Conservation (phyloP, 2,329 filamentous ascomycete species). For the Diaporthe aspalathi region DNA sequence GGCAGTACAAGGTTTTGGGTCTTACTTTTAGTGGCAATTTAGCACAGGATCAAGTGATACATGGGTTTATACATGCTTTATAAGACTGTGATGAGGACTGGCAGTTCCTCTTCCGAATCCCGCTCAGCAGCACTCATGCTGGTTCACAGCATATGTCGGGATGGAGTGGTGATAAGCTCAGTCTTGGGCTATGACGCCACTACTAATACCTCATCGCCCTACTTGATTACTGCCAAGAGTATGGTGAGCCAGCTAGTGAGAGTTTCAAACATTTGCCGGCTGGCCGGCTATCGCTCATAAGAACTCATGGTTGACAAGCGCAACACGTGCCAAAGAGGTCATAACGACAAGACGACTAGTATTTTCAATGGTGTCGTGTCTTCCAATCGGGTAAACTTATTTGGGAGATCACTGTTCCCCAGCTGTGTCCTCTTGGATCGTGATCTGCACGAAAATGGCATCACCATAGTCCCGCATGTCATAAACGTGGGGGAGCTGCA, state of each 20-base stretch:
- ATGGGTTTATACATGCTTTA: too few relatives aligned
- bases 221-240: not conserved
- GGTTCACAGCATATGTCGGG: too few relatives aligned
- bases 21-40: too few relatives aligned
- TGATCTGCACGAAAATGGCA: constrained; percentile 23
- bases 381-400: not conserved
- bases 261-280: not conserved
- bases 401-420: not conserved
- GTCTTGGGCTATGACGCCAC: not conserved
- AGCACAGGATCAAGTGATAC: too few relatives aligned
- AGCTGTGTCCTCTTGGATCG: not conserved
- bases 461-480: constrained; percentile 1
- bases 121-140: too few relatives aligned
- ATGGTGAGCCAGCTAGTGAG: too few relatives aligned
- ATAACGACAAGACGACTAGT: too few relatives aligned
- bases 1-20: too few relatives aligned
- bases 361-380: not conserved
- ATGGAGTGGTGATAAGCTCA: not conserved
- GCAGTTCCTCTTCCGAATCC: too few relatives aligned
- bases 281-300: not conserved
- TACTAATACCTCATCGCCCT: too few relatives aligned
- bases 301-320: not conserved
- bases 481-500: constrained; percentile 2
- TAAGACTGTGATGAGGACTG: too few relatives aligned
- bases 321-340: not conserved